Base-by-base conservation (phyloP, 2,329 filamentous ascomycete genomes). In the Didymosphaeria variabile region DNA sequence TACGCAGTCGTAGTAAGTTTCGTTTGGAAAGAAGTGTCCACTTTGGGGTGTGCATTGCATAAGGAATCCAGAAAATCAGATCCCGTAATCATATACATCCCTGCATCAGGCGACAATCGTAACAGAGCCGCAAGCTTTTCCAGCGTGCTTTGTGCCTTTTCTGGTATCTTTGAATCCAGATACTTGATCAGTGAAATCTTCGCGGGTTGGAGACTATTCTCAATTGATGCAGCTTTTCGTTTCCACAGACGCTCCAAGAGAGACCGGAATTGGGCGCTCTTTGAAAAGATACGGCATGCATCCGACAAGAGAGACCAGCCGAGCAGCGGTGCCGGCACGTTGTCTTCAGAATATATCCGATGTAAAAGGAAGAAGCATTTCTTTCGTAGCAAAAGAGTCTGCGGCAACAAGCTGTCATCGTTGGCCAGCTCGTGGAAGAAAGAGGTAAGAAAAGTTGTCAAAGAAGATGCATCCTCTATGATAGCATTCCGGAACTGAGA, bases 1-100 rank as follows among this genome's bases (percentile, higher is more conserved):
- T 95, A 97, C 13, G 87, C 82, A 3, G 91, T 90, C 1, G 90
- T 88, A 50, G 94, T 84, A 32, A 97, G 85, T 17, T 86, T 84
- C 64, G 87, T 90, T 60, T 89, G 87, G 46, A 93, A 84, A 19
- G 73, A 67, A 23, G 86, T 85, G 59, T 89, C 87, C 76, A 87
- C 88, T 59, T 89, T 84, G 52, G 82, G 84, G 77, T 90, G 94
- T 63, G 88, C 88, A 53, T 81, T 81, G 40, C 87, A 82, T 13
- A 97, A 83, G 0, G 90, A 88, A 74, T 97, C 94, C 21, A 97
- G 79, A 68, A 95, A 94, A 78, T 97, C 94, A 54, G 91, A 93
- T 0, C 94, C 94, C 0, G 91, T 91, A 68, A 97, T 86, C 69
- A 97, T 89, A 67, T 91, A 83, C 7, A 81, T 77, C 32, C 84